These are phyloP conservation scores for Solanum rostratum DNA, from an alignment of 257 asterid genomes.

Conservation along the genomic window DNA sequence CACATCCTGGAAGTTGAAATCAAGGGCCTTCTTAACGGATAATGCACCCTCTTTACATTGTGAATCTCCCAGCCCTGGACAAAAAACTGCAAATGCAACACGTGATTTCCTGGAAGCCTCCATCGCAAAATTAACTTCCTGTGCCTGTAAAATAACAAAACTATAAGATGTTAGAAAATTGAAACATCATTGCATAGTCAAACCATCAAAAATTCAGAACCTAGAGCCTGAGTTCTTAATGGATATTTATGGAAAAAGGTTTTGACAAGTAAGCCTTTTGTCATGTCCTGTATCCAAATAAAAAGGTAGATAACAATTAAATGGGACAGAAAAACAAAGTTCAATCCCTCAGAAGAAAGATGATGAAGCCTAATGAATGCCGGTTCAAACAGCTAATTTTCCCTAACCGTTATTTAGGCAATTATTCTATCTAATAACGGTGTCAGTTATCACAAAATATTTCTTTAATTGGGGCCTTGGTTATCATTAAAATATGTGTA, in stretches of 20 bases:
- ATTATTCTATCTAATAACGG: background rate
- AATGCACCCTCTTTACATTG: conserved; percentile 42
- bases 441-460: background rate
- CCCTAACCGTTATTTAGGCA: background rate
- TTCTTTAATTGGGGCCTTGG: background rate
- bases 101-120: conserved; percentile 92
- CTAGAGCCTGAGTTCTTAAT: background rate
- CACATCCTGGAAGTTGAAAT: conserved; percentile 86
- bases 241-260: background rate
- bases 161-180: background rate
- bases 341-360: background rate
- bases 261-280: background rate
- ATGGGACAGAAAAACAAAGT: background rate
- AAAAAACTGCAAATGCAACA: conserved; percentile 55
- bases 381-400: background rate
- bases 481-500: background rate
- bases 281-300: background rate
- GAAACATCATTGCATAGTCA: background rate
- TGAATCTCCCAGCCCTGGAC: conserved; percentile 50
- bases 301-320: background rate
- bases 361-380: background rate
- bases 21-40: conserved; percentile 68
- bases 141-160: conserved; percentile 43
- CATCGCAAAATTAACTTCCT: conserved; percentile 75
- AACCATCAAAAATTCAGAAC: background rate